phyloP scores from a whole-genome alignment of 1,284 basidiomycete genomes.

The Phylloporus sp. region DNA sequence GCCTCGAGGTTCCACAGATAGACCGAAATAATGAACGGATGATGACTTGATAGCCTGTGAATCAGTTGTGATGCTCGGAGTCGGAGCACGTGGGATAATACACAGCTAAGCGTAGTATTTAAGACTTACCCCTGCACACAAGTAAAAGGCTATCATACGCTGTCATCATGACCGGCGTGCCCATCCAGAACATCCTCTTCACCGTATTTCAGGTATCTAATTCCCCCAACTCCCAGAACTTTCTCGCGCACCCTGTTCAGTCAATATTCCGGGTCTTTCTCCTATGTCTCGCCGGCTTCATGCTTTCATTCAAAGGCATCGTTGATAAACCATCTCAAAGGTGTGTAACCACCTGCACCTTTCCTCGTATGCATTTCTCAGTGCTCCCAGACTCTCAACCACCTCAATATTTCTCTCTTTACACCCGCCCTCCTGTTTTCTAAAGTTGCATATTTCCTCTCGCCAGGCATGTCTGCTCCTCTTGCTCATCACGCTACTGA shows the following conservation, averaged over 20 bases:
- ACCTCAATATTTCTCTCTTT: slow-evolving; percentile 87
- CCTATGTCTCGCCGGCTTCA: slow-evolving; percentile 86
- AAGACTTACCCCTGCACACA: not conserved
- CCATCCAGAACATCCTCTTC: slow-evolving; percentile 28
- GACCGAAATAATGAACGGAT: not conserved
- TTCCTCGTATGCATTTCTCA: slow-evolving; percentile 11
- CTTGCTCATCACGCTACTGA: slow-evolving; percentile 5
- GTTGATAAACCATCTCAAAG: slow-evolving; percentile 91
- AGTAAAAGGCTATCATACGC: not conserved
- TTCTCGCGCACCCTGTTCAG: slow-evolving; percentile 47
- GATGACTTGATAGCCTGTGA: not conserved
- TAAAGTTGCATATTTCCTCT: slow-evolving; percentile 87
- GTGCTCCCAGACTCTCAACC: slow-evolving; percentile 70
- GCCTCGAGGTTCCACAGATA: no score
- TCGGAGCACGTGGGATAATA: slow-evolving; percentile 1
- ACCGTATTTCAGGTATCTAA: slow-evolving; percentile 37
- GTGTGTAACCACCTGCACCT: slow-evolving; percentile 45
- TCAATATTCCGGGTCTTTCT: slow-evolving; percentile 91
- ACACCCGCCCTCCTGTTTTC: slow-evolving; percentile 93
- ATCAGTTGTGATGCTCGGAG: no score
- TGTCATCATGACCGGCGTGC: slow-evolving; percentile 12
- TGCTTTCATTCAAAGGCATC: slow-evolving; percentile 81
- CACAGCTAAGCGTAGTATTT: not conserved
- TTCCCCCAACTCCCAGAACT: not conserved
- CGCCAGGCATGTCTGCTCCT: slow-evolving; percentile 58